Base-by-base conservation (phyloP, 2,329 filamentous ascomycete genomes). In the Clonostachys chloroleuca region DNA sequence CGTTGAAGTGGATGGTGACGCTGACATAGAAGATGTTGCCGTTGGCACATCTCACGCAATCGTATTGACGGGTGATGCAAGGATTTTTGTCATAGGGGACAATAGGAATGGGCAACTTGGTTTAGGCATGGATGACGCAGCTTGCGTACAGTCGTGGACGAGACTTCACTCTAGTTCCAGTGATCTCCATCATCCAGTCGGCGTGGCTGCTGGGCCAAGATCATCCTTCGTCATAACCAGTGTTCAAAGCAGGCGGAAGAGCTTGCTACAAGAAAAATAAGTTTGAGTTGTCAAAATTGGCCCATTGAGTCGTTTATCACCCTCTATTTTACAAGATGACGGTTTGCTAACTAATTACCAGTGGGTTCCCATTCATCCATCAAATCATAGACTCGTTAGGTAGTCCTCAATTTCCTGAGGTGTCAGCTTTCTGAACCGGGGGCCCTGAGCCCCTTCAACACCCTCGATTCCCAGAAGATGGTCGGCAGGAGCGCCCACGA, bases 341-440 rank as follows among this genome's bases (percentile, higher is more conserved):
- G 56, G 50, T 47, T 30, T 30, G 24, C 24, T 30, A 30, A 30
- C 24, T 30, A 30, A 30, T 30, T 30, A 30, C 24, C 24, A 30
- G 24, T 30, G 24, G 24, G 58, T 51, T 47, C 50, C 55, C 54
- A 49, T 51, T 49, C 50, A 50, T 43, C 50, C 52, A 53, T 43
- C 54, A 52, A 48, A 64, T 84, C 80, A 97, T 81, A 99, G 83
- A 81, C 96, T 97, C 69, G 94, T 97, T 70, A 99, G 76, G 75
- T 99, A 99, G 70, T 99, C 94, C 77, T 99, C 94, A 64, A 99
- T 97, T 75, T 99, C 94, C 73, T 96, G 90, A 62, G 95, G 91
- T 61, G 83, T 96, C 70, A 99, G 75, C 80, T 96, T 95, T 70
- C 91, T 82, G 82, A 96, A 96, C 53, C 91, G 82, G 49, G 91